Evolutionary conservation across 495 filamentous ascomycete genomes (phyloP).

Genomic region (Parmelia sp.): DNA sequence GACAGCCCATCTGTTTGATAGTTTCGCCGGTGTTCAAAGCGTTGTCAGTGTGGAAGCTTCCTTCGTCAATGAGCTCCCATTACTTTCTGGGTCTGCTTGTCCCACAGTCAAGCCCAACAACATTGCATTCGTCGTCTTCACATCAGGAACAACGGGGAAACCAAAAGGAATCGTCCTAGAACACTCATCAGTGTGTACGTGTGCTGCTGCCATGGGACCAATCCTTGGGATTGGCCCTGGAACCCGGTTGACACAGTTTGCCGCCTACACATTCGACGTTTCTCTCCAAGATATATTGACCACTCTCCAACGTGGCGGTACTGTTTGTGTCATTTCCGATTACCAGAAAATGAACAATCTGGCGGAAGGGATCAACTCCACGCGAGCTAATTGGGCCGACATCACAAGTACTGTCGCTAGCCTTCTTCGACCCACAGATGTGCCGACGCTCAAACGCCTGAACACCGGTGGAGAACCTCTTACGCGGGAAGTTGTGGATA

Average conservation of each 20-base stretch:
- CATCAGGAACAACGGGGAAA: conserved; percentile 35
- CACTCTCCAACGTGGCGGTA: conserved; percentile 55
- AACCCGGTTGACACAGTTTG: conserved; percentile 59
- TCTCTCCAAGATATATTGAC: conserved; percentile 60
- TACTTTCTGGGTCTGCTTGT: neutral
- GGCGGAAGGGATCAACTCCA: conserved; percentile 18
- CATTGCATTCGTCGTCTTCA: conserved; percentile 37
- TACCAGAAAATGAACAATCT: conserved; percentile 40
- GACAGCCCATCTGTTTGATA: conserved; percentile 20
- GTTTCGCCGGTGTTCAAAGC: conserved; percentile 29
- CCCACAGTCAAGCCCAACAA: conserved; percentile 15
- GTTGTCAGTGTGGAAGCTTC: conserved; percentile 30
- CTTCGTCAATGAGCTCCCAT: conserved; percentile 20
- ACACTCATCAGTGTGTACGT: conserved; percentile 23
- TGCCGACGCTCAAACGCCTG: conserved; percentile 37
- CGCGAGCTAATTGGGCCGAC: conserved; percentile 23
- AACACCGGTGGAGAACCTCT: conserved; percentile 42
- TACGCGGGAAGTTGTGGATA: conserved; percentile 33
- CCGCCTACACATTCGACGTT: conserved; percentile 63
- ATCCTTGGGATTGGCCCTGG: conserved; percentile 43
- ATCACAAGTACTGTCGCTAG: conserved; percentile 48
- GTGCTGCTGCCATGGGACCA: conserved; percentile 12
- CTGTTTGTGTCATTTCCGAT: conserved; percentile 58
- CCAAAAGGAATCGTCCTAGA: conserved; percentile 38
- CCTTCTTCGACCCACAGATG: conserved; percentile 40